Conservation (phyloP, 1,139 yeast genomes). For the Candida gigantensis region DNA sequence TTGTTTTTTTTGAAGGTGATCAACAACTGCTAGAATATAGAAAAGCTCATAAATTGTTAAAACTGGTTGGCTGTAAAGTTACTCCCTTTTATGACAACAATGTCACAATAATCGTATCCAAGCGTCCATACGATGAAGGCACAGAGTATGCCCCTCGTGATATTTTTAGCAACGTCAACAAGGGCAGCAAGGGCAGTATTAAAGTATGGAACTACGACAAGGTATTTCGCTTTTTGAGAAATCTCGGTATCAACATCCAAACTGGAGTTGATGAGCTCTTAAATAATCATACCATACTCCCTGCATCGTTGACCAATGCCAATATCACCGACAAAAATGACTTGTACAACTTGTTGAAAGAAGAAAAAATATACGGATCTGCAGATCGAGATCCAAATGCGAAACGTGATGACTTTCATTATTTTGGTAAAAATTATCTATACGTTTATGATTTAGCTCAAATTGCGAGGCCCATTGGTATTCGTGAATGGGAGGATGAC, state of each 20-base stretch:
- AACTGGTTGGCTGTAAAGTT: slow-evolving; percentile 62
- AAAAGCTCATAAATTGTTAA: slow-evolving; percentile 55
- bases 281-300: slow-evolving; percentile 12
- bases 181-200: slow-evolving; percentile 53
- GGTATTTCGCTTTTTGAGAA: slow-evolving; percentile 74
- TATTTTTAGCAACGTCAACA: slow-evolving; percentile 64
- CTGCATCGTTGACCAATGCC: slow-evolving; percentile 10
- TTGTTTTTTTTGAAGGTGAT: slow-evolving; percentile 78
- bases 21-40: slow-evolving; percentile 52
- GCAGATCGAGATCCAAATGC: slow-evolving; percentile 88
- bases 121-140: slow-evolving; percentile 34
- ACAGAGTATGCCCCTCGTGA: slow-evolving; percentile 50
- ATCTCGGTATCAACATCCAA: slow-evolving; percentile 53
- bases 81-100: slow-evolving; percentile 75
- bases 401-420: slow-evolving; percentile 79
- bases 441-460: slow-evolving; percentile 82
- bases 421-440: slow-evolving; percentile 67
- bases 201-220: slow-evolving; percentile 91
- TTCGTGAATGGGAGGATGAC: slow-evolving; percentile 71
- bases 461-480: slow-evolving; percentile 76
- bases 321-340: slow-evolving; percentile 25
- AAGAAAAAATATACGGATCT: slow-evolving; percentile 85
- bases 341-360: slow-evolving; percentile 69
- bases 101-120: slow-evolving; percentile 83
- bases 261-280: slow-evolving; percentile 19